These are phyloP conservation scores for Neurospora sp. DNA, from an alignment of 495 filamentous ascomycete genomes.

Conservation along the genomic window DNA sequence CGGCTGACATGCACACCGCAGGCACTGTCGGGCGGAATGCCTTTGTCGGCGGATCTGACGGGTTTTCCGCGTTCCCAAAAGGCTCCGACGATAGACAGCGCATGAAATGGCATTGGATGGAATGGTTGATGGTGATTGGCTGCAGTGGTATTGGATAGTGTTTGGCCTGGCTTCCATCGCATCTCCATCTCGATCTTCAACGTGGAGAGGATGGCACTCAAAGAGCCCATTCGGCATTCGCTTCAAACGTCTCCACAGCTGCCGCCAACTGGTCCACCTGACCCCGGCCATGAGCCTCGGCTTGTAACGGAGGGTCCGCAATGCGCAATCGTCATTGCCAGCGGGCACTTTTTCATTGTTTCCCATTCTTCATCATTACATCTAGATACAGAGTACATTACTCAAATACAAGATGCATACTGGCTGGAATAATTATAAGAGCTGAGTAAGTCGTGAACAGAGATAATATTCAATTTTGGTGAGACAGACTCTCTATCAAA, in stretches of 20 bases:
- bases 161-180: neutral
- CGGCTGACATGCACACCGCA: neutral
- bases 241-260: neutral
- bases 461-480: neutral
- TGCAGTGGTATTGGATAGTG: neutral
- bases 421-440: neutral
- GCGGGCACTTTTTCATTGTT: neutral
- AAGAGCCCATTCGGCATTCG: neutral
- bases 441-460: neutral
- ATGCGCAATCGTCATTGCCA: neutral
- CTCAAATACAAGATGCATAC: neutral
- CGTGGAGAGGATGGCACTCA: neutral
- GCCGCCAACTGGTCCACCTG: neutral
- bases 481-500: neutral
- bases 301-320: neutral
- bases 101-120: neutral
- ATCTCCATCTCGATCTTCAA: neutral
- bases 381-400: neutral
- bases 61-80: neutral
- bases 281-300: neutral
- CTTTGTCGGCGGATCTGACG: neutral
- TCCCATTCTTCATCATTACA: neutral
- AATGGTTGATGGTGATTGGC: neutral
- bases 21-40: neutral
- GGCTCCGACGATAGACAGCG: neutral